Evolutionary conservation across 163 green algal genomes (phyloP).

Genomic region (Chloromonas sp.): DNA sequence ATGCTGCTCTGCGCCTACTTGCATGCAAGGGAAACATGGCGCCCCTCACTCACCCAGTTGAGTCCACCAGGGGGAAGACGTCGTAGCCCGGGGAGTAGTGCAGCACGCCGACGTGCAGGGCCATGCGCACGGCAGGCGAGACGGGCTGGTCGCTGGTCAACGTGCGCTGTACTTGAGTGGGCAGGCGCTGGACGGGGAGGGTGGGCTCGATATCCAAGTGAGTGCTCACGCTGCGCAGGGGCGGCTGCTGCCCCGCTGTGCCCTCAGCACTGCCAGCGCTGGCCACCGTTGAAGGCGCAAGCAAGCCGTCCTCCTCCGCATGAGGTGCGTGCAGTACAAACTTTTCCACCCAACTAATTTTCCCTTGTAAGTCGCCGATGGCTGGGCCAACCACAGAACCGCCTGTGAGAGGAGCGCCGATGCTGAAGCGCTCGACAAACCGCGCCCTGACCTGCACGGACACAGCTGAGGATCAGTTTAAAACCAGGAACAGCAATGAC

Average conservation of each 20-base stretch:
- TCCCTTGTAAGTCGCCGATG: constrained; percentile 66
- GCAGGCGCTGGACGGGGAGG: background rate
- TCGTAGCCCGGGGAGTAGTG: constrained; percentile 83
- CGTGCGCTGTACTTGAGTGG: constrained; percentile 17
- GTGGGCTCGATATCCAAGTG: background rate
- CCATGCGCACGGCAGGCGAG: constrained; percentile 29
- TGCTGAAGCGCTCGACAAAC: constrained; percentile 82
- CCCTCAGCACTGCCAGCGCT: background rate
- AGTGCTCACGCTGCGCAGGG: background rate
- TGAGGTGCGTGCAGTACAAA: constrained; percentile 51
- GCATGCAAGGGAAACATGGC: too few relatives aligned
- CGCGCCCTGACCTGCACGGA: constrained; percentile 35
- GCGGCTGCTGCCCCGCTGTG: background rate
- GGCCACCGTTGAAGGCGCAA: background rate
- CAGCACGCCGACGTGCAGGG: constrained; percentile 88
- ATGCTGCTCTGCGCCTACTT: too few relatives aligned
- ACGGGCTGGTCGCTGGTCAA: constrained; percentile 10
- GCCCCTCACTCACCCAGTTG: background rate
- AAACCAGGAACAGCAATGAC: too few relatives aligned
- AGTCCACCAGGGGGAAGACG: constrained; percentile 84
- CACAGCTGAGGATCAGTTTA: too few relatives aligned
- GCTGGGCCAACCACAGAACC: constrained; percentile 70
- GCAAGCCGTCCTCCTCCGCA: constrained; percentile 32
- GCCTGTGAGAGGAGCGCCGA: constrained; percentile 73
- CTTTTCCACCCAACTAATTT: constrained; percentile 89